These are phyloP conservation scores for Rheum nobile DNA, from an alignment of 148 eudicot genomes.

Conservation along the genomic window DNA sequence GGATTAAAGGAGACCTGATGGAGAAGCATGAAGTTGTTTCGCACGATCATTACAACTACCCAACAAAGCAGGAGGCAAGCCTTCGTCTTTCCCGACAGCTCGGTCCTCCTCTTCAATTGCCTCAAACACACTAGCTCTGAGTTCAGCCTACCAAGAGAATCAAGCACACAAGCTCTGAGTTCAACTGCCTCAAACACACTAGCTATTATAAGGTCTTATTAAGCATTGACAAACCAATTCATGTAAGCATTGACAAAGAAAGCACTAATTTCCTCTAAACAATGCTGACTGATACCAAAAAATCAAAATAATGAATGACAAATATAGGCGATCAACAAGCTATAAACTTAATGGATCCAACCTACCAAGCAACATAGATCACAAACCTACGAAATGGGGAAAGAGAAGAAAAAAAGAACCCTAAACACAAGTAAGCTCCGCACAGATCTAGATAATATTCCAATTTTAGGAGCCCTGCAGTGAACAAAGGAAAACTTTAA, in stretches of 20 bases:
- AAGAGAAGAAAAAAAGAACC: background rate
- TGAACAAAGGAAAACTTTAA: conserved; percentile 1
- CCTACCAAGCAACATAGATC: background rate
- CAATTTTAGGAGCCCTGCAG: background rate
- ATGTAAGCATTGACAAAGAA: background rate
- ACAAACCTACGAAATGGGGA: background rate
- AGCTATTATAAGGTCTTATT: conserved; percentile 12
- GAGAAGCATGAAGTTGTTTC: conserved; percentile 86
- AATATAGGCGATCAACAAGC: background rate
- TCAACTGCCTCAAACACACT: conserved; percentile 97
- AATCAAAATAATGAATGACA: background rate
- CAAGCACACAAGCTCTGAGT: too few species aligned
- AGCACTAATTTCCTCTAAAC: background rate
- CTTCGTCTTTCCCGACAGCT: conserved; percentile 68
- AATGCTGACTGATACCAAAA: background rate
- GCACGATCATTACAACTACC: conserved; percentile 97
- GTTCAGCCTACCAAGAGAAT: conserved; percentile 56
- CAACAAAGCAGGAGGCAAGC: conserved; percentile 81
- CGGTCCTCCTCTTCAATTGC: conserved; percentile 96
- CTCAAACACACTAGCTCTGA: conserved; percentile 93
- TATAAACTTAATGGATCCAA: background rate
- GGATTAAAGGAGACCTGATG: conserved; percentile 51
- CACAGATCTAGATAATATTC: conserved; percentile 5
- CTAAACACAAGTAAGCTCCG: background rate
- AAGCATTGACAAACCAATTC: background rate